Conservation (phyloP, 1,139 yeast species). For the Candida gigantensis region DNA sequence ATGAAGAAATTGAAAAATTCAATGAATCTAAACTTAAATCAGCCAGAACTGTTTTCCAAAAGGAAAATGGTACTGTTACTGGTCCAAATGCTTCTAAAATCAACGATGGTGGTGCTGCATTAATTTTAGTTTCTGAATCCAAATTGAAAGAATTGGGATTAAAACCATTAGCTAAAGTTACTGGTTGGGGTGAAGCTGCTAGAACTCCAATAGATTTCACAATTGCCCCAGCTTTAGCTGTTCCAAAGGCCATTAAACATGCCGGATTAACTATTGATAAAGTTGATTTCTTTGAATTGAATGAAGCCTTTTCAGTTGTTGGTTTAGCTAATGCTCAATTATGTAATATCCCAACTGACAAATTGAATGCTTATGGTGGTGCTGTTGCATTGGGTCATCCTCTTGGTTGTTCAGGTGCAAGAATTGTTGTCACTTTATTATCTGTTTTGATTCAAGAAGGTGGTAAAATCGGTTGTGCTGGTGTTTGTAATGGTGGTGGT, state of each 20-base stretch:
- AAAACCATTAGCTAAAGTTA: slow-evolving; percentile 82
- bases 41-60: slow-evolving; percentile 92
- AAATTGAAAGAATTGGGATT: slow-evolving; percentile 82
- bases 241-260: slow-evolving; percentile 92
- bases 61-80: slow-evolving; percentile 90
- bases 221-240: slow-evolving; percentile 89
- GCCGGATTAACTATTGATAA: slow-evolving; percentile 63
- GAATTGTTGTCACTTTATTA: slow-evolving; percentile 82
- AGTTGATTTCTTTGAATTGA: slow-evolving; percentile 83
- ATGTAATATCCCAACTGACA: slow-evolving; percentile 60
- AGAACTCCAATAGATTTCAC: slow-evolving; percentile 93
- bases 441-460: slow-evolving; percentile 76
- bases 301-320: slow-evolving; percentile 96
- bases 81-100: slow-evolving; percentile 96
- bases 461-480: slow-evolving; percentile 92
- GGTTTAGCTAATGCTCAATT: slow-evolving; percentile 88
- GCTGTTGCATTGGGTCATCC: slow-evolving; percentile 98
- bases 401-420: slow-evolving; percentile 96
- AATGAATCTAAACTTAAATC: slow-evolving; percentile 71
- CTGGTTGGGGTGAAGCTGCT: slow-evolving; percentile 98
- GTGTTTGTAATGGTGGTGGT: slow-evolving; percentile 98
- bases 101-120: slow-evolving; percentile 97
- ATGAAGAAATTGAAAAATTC: slow-evolving; percentile 73
- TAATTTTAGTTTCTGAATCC: slow-evolving; percentile 77
- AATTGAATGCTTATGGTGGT: slow-evolving; percentile 94